Conservation (phyloP, 257 asterid species). For the Penstemon eatonii region DNA sequence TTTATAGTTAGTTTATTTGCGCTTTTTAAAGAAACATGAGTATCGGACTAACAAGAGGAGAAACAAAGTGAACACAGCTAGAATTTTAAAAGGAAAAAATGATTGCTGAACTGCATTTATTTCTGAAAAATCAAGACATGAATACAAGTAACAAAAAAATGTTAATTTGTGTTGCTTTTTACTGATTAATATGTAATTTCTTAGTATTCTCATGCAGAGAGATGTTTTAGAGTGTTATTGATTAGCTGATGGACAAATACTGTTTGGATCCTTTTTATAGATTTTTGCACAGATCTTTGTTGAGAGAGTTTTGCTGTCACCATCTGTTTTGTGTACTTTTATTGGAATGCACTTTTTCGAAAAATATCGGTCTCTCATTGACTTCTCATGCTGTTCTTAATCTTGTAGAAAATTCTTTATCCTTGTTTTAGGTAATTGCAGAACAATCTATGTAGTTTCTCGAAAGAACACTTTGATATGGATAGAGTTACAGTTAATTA, state of each 20-base stretch:
- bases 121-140: conserved; percentile 11
- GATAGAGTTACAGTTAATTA: too few relatives aligned
- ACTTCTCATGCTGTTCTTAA: neutral
- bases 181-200: neutral
- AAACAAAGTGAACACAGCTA: neutral
- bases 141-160: neutral
- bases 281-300: neutral
- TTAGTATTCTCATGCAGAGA: neutral
- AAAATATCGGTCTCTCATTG: neutral
- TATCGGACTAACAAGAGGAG: conserved; percentile 2
- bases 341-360: neutral
- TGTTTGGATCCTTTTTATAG: neutral
- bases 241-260: neutral
- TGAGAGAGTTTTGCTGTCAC: neutral
- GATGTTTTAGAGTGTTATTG: neutral
- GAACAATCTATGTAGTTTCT: neutral
- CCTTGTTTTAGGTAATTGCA: neutral
- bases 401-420: neutral
- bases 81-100: conserved; percentile 1
- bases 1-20: neutral
- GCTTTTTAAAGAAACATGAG: neutral
- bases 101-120: conserved; percentile 4
- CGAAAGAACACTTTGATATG: neutral
- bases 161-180: conserved; percentile 5
- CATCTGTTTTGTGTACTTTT: neutral